These are phyloP conservation scores for Glycyrrhiza uralensis DNA, from an alignment of 306 rosid species.

Conservation along the genomic window DNA sequence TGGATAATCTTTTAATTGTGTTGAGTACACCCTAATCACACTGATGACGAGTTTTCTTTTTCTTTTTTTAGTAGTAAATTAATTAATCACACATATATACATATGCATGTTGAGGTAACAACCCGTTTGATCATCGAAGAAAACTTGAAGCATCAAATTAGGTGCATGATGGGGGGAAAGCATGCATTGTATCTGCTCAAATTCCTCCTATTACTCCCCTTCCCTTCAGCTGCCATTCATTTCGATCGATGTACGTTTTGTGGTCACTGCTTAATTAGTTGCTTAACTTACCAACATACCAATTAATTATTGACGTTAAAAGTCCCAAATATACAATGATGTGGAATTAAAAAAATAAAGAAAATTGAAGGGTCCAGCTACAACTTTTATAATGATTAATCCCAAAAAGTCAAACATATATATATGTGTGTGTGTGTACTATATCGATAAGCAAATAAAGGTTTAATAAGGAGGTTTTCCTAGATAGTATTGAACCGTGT, in stretches of 20 bases:
- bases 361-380: background rate
- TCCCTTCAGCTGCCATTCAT: conserved; percentile 25
- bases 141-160: conserved; percentile 32
- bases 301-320: conserved; percentile 22
- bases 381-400: background rate
- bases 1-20: conserved; percentile 11
- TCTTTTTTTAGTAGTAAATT: conserved; percentile 21
- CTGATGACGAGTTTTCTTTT: background rate
- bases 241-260: conserved; percentile 15
- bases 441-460: background rate
- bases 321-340: conserved; percentile 4
- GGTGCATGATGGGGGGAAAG: background rate
- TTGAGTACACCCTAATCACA: background rate
- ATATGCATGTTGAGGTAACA: background rate
- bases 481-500: no score
- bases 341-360: background rate
- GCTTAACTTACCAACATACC: background rate
- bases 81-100: conserved; percentile 3
- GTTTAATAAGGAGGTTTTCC: background rate
- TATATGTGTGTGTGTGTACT: background rate
- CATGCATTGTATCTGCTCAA: conserved; percentile 40
- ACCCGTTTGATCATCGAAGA: background rate
- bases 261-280: background rate
- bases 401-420: conserved; percentile 24
- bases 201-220: background rate